These are phyloP conservation scores for Nothophoma quercina DNA, from an alignment of 2,329 filamentous ascomycete genomes.

Conservation along the genomic window DNA sequence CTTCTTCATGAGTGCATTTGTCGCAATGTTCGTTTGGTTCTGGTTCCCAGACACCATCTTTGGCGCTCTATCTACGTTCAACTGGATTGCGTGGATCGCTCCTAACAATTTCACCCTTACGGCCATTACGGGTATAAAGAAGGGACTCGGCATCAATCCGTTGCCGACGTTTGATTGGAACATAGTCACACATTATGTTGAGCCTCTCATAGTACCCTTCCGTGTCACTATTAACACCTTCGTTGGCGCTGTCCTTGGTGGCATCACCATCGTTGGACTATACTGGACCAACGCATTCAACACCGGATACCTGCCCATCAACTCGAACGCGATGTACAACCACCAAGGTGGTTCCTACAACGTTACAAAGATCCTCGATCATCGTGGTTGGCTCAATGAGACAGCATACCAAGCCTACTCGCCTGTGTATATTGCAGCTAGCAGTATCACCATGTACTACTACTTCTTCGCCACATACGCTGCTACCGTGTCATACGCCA, in stretches of 20 bases:
- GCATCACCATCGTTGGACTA: not conserved
- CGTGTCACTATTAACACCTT: conserved; percentile 1
- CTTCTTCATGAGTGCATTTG: conserved; percentile 56
- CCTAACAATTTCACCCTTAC: not conserved
- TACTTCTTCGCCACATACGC: conserved; percentile 65
- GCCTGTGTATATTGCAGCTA: conserved; percentile 60
- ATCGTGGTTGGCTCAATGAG: conserved; percentile 49
- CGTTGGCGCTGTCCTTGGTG: not conserved
- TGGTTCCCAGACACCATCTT: conserved; percentile 63
- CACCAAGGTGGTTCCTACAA: conserved; percentile 48
- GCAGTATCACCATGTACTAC: conserved; percentile 61
- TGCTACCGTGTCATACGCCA: conserved; percentile 60
- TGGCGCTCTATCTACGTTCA: conserved; percentile 2
- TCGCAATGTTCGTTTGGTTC: conserved; percentile 60
- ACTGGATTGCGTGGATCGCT: conserved; percentile 4
- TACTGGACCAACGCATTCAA: conserved; percentile 2
- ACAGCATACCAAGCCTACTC: conserved; percentile 51
- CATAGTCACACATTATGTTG: not conserved
- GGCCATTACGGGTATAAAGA: too few species aligned
- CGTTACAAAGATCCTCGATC: conserved; percentile 58
- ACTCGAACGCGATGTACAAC: conserved; percentile 54
- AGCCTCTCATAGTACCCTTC: not conserved
- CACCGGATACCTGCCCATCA: conserved; percentile 17
- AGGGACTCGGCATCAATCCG: too few species aligned
- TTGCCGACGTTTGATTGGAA: conserved; percentile 1